Conservation (phyloP, 2,329 filamentous ascomycete genomes). For the Aspergillus japonicus region DNA sequence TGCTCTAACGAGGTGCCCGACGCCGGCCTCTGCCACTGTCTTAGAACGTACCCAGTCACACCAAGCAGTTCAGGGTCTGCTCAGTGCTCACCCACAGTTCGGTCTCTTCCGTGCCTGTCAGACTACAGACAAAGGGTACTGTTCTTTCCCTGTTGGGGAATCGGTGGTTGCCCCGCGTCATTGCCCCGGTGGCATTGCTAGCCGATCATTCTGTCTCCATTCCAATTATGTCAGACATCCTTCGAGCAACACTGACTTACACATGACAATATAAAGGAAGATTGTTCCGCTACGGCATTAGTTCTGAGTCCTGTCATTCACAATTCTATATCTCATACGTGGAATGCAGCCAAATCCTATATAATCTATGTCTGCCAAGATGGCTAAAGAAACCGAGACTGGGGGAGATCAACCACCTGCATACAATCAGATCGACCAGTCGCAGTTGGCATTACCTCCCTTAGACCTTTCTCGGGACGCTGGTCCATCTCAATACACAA, state of each 20-base stretch:
- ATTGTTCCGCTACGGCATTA: not conserved
- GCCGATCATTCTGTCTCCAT: not conserved
- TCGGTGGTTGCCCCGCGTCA: not conserved
- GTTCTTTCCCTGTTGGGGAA: not conserved
- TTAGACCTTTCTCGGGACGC: constrained; percentile 23
- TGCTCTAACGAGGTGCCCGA: not conserved
- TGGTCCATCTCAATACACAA: constrained; percentile 15
- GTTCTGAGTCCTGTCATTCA: constrained; percentile 5
- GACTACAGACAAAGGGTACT: not conserved
- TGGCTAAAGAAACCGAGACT: constrained; percentile 2
- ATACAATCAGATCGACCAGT: constrained; percentile 24
- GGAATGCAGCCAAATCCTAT: not conserved
- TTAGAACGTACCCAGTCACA: not conserved
- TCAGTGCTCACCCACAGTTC: not conserved
- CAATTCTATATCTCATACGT: constrained; percentile 20
- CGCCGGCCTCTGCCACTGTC: not conserved
- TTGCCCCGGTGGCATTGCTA: not conserved
- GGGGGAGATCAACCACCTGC: constrained; percentile 24
- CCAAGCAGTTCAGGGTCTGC: not conserved
- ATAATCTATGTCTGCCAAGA: not conserved
- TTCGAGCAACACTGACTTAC: not conserved
- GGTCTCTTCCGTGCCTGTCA: not conserved
- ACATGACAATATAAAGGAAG: not conserved
- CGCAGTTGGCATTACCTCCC: constrained; percentile 22
- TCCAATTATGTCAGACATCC: not conserved